Evolutionary conservation across 805 yeast species (phyloP).

Genomic region (Candida berthetii): DNA sequence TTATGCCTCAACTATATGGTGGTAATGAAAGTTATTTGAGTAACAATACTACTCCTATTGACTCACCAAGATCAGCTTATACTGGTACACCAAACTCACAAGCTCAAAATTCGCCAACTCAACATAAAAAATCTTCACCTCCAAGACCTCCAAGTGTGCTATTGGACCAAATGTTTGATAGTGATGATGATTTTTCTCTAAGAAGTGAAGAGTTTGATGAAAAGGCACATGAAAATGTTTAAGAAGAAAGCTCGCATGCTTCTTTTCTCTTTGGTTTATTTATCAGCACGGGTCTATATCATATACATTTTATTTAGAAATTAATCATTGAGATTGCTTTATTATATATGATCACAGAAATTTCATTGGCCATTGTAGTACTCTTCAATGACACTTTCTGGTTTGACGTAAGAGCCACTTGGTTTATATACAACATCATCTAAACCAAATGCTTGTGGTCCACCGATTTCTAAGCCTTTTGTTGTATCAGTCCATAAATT

Average conservation of each 20-base stretch:
- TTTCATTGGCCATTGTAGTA: conserved; percentile 5
- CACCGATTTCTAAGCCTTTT: conserved; percentile 29
- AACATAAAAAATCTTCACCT: neutral
- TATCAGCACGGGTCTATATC: neutral
- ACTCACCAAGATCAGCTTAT: conserved; percentile 13
- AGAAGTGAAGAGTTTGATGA: conserved; percentile 3
- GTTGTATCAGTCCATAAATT: conserved; percentile 30
- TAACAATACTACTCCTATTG: conserved; percentile 15
- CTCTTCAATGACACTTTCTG: conserved; percentile 31
- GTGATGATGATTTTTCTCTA: conserved; percentile 6
- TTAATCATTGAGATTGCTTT: too few relatives aligned
- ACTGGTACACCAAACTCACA: neutral
- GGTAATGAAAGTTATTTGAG: conserved; percentile 6
- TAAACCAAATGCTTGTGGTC: conserved; percentile 26
- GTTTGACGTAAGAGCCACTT: conserved; percentile 24
- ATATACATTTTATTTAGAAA: neutral
- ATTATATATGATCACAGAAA: too few relatives aligned
- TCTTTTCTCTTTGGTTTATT: neutral
- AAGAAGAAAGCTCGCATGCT: too few relatives aligned
- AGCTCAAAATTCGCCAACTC: neutral
- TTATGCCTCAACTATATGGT: conserved; percentile 10
- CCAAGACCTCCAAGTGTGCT: conserved; percentile 43
- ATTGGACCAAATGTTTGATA: conserved; percentile 38
- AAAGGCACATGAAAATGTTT: conserved; percentile 13
- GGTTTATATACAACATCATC: conserved; percentile 28